Conservation (phyloP, 1,284 basidiomycete genomes). For the Ganoderma boninense region DNA sequence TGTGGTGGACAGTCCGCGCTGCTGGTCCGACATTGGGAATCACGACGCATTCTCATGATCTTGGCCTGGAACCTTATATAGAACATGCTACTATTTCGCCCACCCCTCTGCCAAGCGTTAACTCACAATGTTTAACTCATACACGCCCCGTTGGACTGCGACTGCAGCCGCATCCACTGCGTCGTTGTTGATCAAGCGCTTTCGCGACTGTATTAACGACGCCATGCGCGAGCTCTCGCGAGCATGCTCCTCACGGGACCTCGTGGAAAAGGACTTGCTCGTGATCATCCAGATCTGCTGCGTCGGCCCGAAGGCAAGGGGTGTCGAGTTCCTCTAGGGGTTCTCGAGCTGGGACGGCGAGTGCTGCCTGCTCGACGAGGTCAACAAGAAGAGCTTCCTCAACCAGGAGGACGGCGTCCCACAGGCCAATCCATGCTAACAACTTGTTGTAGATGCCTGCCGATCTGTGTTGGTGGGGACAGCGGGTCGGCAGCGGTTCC, state of each 20-base stretch:
- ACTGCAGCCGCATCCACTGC: slow-evolving; percentile 84
- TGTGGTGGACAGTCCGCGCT: slow-evolving; percentile 93
- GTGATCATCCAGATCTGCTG: slow-evolving; percentile 93
- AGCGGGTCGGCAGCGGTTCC: slow-evolving; percentile 89
- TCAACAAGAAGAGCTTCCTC: slow-evolving; percentile 87
- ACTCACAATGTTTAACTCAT: too few relatives aligned
- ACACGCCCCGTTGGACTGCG: background rate
- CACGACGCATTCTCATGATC: slow-evolving; percentile 88
- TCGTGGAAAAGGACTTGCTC: slow-evolving; percentile 81
- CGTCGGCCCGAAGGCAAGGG: slow-evolving; percentile 76
- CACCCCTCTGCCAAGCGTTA: too few relatives aligned
- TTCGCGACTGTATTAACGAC: slow-evolving; percentile 91
- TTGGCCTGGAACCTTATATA: slow-evolving; percentile 93
- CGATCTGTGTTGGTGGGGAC: slow-evolving; percentile 2
- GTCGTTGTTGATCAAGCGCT: slow-evolving; percentile 87
- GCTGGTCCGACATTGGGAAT: slow-evolving; percentile 87
- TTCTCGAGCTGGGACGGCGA: slow-evolving; percentile 90
- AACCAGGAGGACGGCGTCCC: slow-evolving; percentile 91
- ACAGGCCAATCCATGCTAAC: slow-evolving; percentile 67
- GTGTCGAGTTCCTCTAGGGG: slow-evolving; percentile 81
- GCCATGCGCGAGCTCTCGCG: slow-evolving; percentile 85
- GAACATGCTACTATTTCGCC: slow-evolving; percentile 46
- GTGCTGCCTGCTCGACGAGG: slow-evolving; percentile 84
- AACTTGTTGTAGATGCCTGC: background rate
- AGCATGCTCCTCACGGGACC: slow-evolving; percentile 89